Evolutionary conservation across 2,329 filamentous ascomycete genomes (phyloP).

Genomic region (Colletotrichum echinochloae): DNA sequence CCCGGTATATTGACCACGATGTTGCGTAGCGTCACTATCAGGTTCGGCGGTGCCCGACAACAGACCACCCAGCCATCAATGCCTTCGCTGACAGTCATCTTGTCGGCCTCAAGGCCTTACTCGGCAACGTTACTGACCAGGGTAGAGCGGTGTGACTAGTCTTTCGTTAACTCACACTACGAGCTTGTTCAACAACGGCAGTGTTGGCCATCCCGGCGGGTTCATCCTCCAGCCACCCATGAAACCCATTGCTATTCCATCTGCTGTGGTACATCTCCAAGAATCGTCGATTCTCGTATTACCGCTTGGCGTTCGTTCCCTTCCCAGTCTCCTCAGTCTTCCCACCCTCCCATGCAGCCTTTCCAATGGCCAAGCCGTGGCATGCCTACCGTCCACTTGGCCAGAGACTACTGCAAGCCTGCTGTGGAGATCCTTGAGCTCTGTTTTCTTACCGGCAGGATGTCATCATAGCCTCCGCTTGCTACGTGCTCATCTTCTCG

Average conservation of each 20-base stretch:
- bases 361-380: conserved; percentile 12
- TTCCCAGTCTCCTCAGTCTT: conserved; percentile 19
- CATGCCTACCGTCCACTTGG: conserved; percentile 28
- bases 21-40: conserved; percentile 21
- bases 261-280: conserved; percentile 28
- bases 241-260: conserved; percentile 5
- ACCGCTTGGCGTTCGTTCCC: conserved; percentile 36
- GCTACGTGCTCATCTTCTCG: neutral
- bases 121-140: conserved; percentile 24
- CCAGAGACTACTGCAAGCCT: conserved; percentile 38
- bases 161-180: conserved; percentile 24
- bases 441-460: conserved; percentile 26
- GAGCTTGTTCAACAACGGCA: neutral
- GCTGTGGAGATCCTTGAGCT: conserved; percentile 31
- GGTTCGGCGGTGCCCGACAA: conserved; percentile 14
- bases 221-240: conserved; percentile 16
- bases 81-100: conserved; percentile 5
- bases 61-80: neutral
- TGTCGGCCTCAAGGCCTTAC: conserved; percentile 16
- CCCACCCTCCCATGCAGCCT: neutral
- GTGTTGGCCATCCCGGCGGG: neutral
- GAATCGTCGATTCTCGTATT: conserved; percentile 39
- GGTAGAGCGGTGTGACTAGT: conserved; percentile 14
- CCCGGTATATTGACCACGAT: conserved; percentile 17
- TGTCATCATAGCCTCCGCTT: conserved; percentile 38